Percentiles rank a stretch among this genome's conserved stretches.
Conservation (phyloP, 2,329 filamentous ascomycete genomes). For the Aspergillus unguis region DNA sequence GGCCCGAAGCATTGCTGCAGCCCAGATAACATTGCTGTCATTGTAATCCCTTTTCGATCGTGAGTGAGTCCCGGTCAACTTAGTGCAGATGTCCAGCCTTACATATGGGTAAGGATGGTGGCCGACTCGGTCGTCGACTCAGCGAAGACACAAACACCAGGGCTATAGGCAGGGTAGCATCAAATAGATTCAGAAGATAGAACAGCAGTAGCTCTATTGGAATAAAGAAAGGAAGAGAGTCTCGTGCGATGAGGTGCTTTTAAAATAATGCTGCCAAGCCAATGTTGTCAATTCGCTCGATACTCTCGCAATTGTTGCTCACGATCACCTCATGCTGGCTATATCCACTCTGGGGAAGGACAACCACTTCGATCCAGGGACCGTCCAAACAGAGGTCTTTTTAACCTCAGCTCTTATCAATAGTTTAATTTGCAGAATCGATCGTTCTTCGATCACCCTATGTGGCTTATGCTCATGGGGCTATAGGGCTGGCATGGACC, state of each 20-base stretch:
- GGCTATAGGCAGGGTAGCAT: too few species aligned
- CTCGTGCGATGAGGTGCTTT: slow-evolving; percentile 12
- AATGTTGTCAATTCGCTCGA: slow-evolving; percentile 16
- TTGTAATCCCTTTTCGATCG: too few species aligned
- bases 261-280: slow-evolving; percentile 22
- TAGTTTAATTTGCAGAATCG: slow-evolving; percentile 18
- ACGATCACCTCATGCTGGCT: slow-evolving; percentile 32
- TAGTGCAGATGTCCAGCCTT: too few species aligned
- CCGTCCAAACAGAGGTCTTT: slow-evolving; percentile 18
- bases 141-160: neutral
- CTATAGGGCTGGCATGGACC: slow-evolving; percentile 10
- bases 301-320: slow-evolving; percentile 29
- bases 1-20: too few species aligned
- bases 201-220: neutral
- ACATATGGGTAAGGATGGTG: neutral
- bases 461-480: neutral
- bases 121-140: neutral
- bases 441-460: slow-evolving; percentile 1
- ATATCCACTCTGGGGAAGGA: slow-evolving; percentile 17
- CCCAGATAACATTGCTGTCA: too few species aligned
- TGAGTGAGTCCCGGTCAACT: too few species aligned
- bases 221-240: neutral
- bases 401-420: slow-evolving; percentile 17
- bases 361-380: slow-evolving; percentile 9
- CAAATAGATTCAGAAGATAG: neutral